Conservation (phyloP, 768 basidiomycete genomes). For the Daedalea quercina region DNA sequence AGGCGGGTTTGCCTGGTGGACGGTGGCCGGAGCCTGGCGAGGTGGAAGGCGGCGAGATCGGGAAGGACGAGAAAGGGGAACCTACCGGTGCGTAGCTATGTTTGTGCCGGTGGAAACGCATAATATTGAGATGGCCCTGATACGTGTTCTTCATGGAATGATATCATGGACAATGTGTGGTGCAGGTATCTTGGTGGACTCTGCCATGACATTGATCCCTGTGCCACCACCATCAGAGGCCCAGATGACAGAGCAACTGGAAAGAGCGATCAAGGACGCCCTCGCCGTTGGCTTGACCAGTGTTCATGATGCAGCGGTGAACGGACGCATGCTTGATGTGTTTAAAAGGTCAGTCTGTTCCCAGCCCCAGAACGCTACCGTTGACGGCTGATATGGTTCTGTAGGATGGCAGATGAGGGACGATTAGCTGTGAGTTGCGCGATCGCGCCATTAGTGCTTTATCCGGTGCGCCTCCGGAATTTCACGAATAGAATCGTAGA, state of each 20-base stretch:
- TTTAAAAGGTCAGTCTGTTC: slow-evolving; percentile 49
- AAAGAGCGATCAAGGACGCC: slow-evolving; percentile 60
- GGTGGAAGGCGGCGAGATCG: slow-evolving; percentile 56
- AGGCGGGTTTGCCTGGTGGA: slow-evolving; percentile 40
- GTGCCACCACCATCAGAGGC: slow-evolving; percentile 53
- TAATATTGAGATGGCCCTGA: too few relatives aligned
- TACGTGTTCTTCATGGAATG: background rate
- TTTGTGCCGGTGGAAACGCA: background rate
- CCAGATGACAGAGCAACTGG: slow-evolving; percentile 55
- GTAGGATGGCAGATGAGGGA: slow-evolving; percentile 62
- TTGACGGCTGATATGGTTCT: background rate
- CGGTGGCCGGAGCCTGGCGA: slow-evolving; percentile 8
- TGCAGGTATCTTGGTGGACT: slow-evolving; percentile 75
- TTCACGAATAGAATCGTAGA: slow-evolving; percentile 12
- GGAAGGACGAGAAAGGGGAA: slow-evolving; percentile 51
- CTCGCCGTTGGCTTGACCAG: slow-evolving; percentile 77
- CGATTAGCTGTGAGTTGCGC: slow-evolving; percentile 54
- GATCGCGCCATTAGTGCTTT: background rate
- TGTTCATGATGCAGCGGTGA: slow-evolving; percentile 75
- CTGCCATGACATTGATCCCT: slow-evolving; percentile 74
- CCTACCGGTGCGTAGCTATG: slow-evolving; percentile 50
- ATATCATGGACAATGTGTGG: background rate
- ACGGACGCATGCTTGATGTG: slow-evolving; percentile 49
- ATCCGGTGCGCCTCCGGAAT: background rate
- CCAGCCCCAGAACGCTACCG: background rate